Percentiles rank a stretch among this genome's conserved stretches.
These are phyloP conservation scores for Talaromyces sp. DNA, from an alignment of 2,329 filamentous ascomycete species.

Conservation along the genomic window DNA sequence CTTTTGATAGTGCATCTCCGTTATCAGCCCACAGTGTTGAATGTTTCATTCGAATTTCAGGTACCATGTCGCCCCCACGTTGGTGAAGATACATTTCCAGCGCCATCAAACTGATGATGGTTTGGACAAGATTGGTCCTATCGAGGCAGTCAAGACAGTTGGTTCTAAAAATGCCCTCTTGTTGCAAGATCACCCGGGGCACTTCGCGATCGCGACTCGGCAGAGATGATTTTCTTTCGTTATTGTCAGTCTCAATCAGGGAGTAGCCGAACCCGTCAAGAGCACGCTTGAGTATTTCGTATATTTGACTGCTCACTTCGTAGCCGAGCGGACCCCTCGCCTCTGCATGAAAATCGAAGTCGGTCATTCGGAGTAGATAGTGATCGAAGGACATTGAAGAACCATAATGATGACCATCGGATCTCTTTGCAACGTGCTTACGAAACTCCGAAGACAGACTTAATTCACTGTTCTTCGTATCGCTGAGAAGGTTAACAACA, in stretches of 20 bases:
- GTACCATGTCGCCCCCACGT: constrained; percentile 62
- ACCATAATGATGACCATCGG: constrained; percentile 59
- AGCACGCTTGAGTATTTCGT: constrained; percentile 71
- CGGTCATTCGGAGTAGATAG: constrained; percentile 72
- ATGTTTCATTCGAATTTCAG: constrained; percentile 89
- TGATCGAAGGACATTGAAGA: constrained; percentile 61
- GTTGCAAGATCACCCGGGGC: constrained; percentile 71
- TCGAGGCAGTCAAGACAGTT: constrained; percentile 97
- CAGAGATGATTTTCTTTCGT: constrained; percentile 39
- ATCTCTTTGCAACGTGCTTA: constrained; percentile 70
- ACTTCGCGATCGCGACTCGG: constrained; percentile 35
- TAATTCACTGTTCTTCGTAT: constrained; percentile 78
- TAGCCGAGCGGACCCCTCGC: constrained; percentile 83
- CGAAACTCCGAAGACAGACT: constrained; percentile 79
- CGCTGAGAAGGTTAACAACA: constrained; percentile 90
- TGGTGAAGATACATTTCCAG: constrained; percentile 79
- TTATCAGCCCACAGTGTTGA: constrained; percentile 96
- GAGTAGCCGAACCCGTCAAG: constrained; percentile 92
- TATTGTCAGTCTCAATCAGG: constrained; percentile 64
- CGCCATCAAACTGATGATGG: constrained; percentile 90
- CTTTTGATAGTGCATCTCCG: constrained; percentile 87
- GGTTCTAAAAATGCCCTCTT: constrained; percentile 92
- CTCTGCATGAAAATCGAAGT: constrained; percentile 96
- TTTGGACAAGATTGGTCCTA: constrained; percentile 92
- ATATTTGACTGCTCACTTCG: constrained; percentile 83